Evolutionary conservation across 306 rosid species (phyloP).

Genomic region (Prunus persica): DNA sequence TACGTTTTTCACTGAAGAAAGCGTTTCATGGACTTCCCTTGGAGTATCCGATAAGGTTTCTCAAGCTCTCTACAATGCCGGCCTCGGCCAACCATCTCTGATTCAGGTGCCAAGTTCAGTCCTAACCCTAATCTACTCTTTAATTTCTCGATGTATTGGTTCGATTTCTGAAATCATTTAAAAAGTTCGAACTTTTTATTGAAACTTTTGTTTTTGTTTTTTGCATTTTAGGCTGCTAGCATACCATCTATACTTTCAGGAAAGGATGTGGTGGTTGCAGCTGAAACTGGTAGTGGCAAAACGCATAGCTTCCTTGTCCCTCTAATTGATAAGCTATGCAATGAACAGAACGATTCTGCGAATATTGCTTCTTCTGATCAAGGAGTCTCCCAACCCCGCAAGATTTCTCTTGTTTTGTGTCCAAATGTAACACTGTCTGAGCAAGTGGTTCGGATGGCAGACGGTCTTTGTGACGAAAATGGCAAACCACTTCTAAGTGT

Average conservation of each 20-base stretch:
- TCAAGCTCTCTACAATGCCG: slow-evolving; percentile 60
- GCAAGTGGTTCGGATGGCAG: slow-evolving; percentile 89
- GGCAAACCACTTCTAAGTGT: slow-evolving; percentile 62
- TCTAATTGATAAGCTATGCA: slow-evolving; percentile 57
- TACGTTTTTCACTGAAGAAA: slow-evolving; percentile 69
- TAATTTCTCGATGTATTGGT: not conserved
- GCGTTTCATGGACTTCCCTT: slow-evolving; percentile 73
- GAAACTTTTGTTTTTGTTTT: slow-evolving; percentile 9
- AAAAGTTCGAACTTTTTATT: not conserved
- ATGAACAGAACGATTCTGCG: slow-evolving; percentile 28
- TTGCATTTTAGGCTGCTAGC: slow-evolving; percentile 72
- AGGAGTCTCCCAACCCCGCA: slow-evolving; percentile 23
- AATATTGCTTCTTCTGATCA: slow-evolving; percentile 33
- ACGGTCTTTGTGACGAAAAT: slow-evolving; percentile 57
- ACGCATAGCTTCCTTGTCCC: slow-evolving; percentile 83
- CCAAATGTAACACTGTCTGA: slow-evolving; percentile 90
- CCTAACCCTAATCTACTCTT: not conserved
- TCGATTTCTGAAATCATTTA: not conserved
- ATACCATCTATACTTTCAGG: slow-evolving; percentile 76
- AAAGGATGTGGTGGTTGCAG: slow-evolving; percentile 84
- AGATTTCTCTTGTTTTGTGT: slow-evolving; percentile 72
- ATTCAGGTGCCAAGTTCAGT: slow-evolving; percentile 50
- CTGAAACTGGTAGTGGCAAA: slow-evolving; percentile 97
- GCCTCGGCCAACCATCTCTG: slow-evolving; percentile 72
- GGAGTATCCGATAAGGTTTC: slow-evolving; percentile 78